These are phyloP conservation scores for Suhomyces choctaworum DNA, from an alignment of 1,139 yeast species.

Conservation along the genomic window DNA sequence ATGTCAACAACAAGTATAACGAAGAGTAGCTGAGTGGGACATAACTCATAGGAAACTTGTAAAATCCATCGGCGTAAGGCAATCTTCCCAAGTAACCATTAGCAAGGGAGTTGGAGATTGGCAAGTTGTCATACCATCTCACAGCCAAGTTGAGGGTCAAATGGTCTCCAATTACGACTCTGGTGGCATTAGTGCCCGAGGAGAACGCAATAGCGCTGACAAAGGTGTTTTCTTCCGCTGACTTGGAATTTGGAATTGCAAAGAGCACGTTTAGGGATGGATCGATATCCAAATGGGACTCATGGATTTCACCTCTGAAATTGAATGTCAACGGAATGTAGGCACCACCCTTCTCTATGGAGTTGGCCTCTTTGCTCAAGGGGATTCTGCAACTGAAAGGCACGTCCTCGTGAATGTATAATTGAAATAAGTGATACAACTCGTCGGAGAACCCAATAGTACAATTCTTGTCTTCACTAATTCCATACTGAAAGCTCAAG, in stretches of 20 bases:
- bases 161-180: slow-evolving; percentile 65
- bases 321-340: slow-evolving; percentile 62
- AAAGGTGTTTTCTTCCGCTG: slow-evolving; percentile 38
- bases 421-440: slow-evolving; percentile 68
- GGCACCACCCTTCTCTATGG: slow-evolving; percentile 51
- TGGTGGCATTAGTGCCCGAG: slow-evolving; percentile 61
- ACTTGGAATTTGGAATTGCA: slow-evolving; percentile 35
- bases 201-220: slow-evolving; percentile 60
- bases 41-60: slow-evolving; percentile 35
- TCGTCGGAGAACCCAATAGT: slow-evolving; percentile 67
- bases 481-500: slow-evolving; percentile 52
- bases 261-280: slow-evolving; percentile 56
- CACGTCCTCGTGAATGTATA: slow-evolving; percentile 74
- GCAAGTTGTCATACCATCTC: slow-evolving; percentile 51
- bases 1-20: slow-evolving; percentile 24
- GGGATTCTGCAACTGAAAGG: slow-evolving; percentile 74
- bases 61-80: slow-evolving; percentile 46
- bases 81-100: slow-evolving; percentile 16
- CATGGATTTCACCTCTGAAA: slow-evolving; percentile 67
- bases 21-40: slow-evolving; percentile 31
- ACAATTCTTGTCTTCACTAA: slow-evolving; percentile 57
- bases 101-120: slow-evolving; percentile 21
- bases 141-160: slow-evolving; percentile 59
- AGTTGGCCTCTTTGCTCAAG: slow-evolving; percentile 42
- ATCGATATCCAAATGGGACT: slow-evolving; percentile 71